A percentile compares a stretch with the other conserved stretches of the same genome.
Conservation (phyloP, 129 eudicot genomes). For the Centaurea solstitialis region DNA sequence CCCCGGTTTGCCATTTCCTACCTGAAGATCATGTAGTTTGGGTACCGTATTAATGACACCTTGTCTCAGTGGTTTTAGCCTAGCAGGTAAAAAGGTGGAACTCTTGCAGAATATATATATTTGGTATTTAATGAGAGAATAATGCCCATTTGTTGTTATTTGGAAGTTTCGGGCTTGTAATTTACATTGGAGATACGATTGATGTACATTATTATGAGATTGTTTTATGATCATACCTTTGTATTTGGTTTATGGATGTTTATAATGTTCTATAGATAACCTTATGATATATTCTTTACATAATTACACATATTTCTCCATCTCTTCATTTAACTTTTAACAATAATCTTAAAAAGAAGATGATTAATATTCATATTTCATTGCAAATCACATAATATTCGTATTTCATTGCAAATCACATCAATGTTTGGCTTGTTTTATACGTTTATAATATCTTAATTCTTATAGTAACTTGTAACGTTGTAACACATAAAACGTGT, state of each 20-base stretch:
- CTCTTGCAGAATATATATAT: not conserved
- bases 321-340: not conserved
- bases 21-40: conserved; percentile 75
- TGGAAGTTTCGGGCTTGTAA: conserved; percentile 26
- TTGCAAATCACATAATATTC: not conserved
- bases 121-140: conserved; percentile 11
- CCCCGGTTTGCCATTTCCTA: conserved; percentile 74
- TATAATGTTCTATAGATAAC: conserved; percentile 16
- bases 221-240: conserved; percentile 20
- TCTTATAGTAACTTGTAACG: not conserved
- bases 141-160: conserved; percentile 26
- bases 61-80: not conserved
- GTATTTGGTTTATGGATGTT: conserved; percentile 14
- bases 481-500: conserved; percentile 14
- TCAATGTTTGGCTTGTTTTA: conserved; percentile 1
- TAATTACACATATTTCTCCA: not conserved
- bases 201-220: conserved; percentile 29
- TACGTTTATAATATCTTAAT: conserved; percentile 6
- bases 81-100: not conserved
- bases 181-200: conserved; percentile 23
- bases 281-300: not conserved
- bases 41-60: conserved; percentile 41
- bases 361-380: not conserved
- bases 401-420: not conserved
- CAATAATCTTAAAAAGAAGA: not conserved